phyloP scores from a whole-genome alignment of 208 protist species.

The Leishmania arabica region DNA sequence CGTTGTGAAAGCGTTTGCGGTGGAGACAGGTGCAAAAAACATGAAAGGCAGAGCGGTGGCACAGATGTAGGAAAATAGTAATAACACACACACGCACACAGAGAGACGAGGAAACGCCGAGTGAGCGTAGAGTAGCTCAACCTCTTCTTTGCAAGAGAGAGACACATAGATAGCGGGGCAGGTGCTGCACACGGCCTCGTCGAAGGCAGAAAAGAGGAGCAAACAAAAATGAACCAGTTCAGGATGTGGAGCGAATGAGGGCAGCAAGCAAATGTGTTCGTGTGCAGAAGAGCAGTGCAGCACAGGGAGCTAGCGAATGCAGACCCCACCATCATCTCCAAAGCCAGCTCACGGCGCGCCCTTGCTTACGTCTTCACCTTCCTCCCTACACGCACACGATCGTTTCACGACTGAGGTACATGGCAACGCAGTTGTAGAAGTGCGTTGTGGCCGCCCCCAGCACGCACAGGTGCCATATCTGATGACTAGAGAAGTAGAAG shows the following conservation, averaged over 20 bases:
- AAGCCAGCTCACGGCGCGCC: too few relatives aligned
- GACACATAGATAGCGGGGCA: background rate
- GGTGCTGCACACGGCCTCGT: background rate
- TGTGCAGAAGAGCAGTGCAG: background rate
- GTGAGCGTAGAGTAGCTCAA: too few relatives aligned
- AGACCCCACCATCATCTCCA: background rate
- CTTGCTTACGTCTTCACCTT: background rate
- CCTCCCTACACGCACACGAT: slow-evolving; percentile 32
- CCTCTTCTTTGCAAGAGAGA: background rate
- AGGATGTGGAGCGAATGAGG: background rate
- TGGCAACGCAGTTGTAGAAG: slow-evolving; percentile 68
- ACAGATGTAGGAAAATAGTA: background rate
- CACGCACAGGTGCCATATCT: slow-evolving; percentile 88
- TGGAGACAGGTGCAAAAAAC: background rate
- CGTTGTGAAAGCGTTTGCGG: background rate
- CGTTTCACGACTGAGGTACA: slow-evolving; percentile 56
- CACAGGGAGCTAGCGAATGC: background rate
- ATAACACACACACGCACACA: background rate
- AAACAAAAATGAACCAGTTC: background rate
- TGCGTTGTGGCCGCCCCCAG: slow-evolving; percentile 74
- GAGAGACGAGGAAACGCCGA: background rate
- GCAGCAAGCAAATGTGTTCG: background rate
- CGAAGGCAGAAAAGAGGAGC: background rate
- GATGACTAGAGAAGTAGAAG: slow-evolving; percentile 66
- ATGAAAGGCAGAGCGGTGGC: slow-evolving; percentile 8